A percentile compares a stretch with the other conserved stretches of the same genome.
Evolutionary conservation across 2,329 filamentous ascomycete species (phyloP).

Genomic region (Cladosporium austrohemisphaericum): DNA sequence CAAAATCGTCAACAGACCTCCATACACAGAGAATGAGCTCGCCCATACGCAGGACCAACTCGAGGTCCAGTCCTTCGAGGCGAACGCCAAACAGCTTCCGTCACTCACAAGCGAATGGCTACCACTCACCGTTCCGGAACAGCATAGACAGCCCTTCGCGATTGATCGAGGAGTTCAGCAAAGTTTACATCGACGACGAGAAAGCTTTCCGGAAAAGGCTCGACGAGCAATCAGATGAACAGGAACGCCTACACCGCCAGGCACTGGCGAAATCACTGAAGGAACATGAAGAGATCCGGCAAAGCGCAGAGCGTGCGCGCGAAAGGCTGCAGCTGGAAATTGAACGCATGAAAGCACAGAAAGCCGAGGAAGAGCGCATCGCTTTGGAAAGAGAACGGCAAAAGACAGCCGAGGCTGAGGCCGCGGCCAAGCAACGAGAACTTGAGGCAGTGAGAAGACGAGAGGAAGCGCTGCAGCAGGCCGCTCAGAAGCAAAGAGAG

Average conservation of each 20-base stretch:
- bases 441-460: constrained; percentile 24
- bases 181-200: constrained; percentile 41
- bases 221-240: constrained; percentile 60
- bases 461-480: constrained; percentile 22
- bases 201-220: constrained; percentile 54
- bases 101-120: constrained; percentile 8
- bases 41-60: constrained; percentile 10
- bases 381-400: constrained; percentile 41
- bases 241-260: constrained; percentile 59
- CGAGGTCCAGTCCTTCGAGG: constrained; percentile 11
- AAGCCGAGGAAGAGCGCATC: constrained; percentile 35
- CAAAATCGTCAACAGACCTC: neutral
- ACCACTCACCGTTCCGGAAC: constrained; percentile 2
- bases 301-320: constrained; percentile 53
- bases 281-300: constrained; percentile 63
- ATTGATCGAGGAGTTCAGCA: constrained; percentile 40
- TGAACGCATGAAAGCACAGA: constrained; percentile 32
- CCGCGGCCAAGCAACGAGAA: constrained; percentile 27
- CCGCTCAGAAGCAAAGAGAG: constrained; percentile 31
- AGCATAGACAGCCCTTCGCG: constrained; percentile 20
- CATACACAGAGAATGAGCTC: constrained; percentile 9
- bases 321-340: constrained; percentile 46
- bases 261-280: constrained; percentile 63
- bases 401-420: constrained; percentile 42
- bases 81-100: constrained; percentile 12